Evolutionary conservation across 306 rosid species (phyloP).

Genomic region (Cucumis melo): DNA sequence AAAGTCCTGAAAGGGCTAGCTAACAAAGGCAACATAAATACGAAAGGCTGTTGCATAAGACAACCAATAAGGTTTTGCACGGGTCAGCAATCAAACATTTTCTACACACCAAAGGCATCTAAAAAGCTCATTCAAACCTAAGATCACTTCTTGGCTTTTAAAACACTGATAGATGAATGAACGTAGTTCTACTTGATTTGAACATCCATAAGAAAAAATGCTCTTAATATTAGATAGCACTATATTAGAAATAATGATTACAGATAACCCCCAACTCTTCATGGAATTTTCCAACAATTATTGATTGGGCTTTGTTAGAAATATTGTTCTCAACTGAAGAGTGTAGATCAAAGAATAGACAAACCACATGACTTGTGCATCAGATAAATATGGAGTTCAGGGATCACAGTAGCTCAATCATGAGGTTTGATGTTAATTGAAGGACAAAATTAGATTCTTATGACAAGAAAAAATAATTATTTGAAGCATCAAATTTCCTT

Average conservation of each 20-base stretch:
- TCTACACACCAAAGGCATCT: background rate
- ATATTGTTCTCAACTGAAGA: background rate
- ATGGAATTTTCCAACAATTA: background rate
- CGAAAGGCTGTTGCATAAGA: background rate
- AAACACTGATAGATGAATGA: background rate
- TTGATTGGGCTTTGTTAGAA: background rate
- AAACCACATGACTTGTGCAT: background rate
- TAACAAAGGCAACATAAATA: background rate
- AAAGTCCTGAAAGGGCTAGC: background rate
- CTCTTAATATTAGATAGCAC: background rate
- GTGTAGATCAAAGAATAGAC: background rate
- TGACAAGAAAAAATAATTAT: background rate
- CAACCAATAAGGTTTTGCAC: background rate
- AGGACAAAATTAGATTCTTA: too few relatives aligned
- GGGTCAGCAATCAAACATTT: background rate
- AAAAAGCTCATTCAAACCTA: background rate
- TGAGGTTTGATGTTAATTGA: background rate
- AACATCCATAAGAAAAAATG: background rate
- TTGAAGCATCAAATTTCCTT: background rate
- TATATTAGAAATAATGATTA: background rate
- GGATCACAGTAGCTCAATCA: background rate
- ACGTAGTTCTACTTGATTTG: background rate
- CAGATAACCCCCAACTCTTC: background rate
- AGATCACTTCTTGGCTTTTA: background rate
- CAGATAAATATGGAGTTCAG: background rate